Evolutionary conservation across 257 asterid genomes (phyloP), one percentile per base, ranked within the genome.

Genomic region (Osmanthus fragrans): DNA sequence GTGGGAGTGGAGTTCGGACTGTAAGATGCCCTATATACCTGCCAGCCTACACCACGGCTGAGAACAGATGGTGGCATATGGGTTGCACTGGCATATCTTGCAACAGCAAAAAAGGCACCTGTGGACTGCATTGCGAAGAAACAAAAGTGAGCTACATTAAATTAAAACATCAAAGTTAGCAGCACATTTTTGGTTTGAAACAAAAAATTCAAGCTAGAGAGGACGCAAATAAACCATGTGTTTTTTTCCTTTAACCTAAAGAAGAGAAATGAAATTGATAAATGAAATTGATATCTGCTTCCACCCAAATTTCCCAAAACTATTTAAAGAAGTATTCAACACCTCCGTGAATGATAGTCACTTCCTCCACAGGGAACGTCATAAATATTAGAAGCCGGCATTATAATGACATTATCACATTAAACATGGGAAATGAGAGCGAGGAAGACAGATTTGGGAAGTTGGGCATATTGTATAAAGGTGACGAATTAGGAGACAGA

Each of bases 11-110:
- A 15, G n/a, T 21, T 6, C 7, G 18, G 32, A n/a, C 25, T 19
- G 73, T 12, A 33, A 69, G n/a, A 21, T 39, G 16, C 25, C 67
- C 5, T 6, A 40, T 68, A 45, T 76, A 76, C 80, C 74, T 77
- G 80, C 80, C 80, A 77, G 64, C 80, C 80, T 45, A 68, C 75
- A n/a, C 83, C 83, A 67, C 83, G 83, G 80, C 87, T 84, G 42
- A 84, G 76, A 54, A 84, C 70, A 40, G 85, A 78, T 51, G 87
- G 83, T 15, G 87, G 85, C 36, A 45, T 32, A 16, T 42, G 73
- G 34, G 87, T 84, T 64, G 87, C 87, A 75, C 87, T 84, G 36
- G 83, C 87, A 79, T 71, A 84, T 64, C 87, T 80, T 27, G 84
- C 33, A 3, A 80, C 87, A 4, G 84, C 87, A 67, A 80, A 56